A percentile compares a stretch with the other conserved stretches of the same genome.
Conservation (phyloP, 768 basidiomycete genomes). For the Kwoniella heveanensis region DNA sequence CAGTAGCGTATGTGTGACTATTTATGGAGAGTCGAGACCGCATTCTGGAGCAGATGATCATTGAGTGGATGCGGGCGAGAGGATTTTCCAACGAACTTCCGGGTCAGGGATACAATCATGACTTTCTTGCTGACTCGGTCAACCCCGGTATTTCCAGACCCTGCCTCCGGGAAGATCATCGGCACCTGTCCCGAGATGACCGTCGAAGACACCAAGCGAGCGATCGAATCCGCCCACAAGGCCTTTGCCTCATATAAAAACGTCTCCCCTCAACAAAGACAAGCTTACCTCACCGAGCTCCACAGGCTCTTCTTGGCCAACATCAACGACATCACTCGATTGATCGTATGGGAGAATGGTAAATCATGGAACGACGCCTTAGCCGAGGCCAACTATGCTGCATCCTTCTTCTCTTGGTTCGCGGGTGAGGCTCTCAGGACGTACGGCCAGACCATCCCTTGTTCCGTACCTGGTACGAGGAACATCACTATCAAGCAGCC, state of each 20-base stretch:
- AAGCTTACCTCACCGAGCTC: slow-evolving; percentile 79
- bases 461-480: slow-evolving; percentile 67
- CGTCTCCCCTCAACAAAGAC: slow-evolving; percentile 81
- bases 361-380: slow-evolving; percentile 83
- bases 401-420: slow-evolving; percentile 55
- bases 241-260: slow-evolving; percentile 84
- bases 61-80: too few species aligned
- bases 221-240: slow-evolving; percentile 75
- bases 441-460: slow-evolving; percentile 90
- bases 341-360: slow-evolving; percentile 92
- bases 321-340: slow-evolving; percentile 78
- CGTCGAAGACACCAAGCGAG: slow-evolving; percentile 75
- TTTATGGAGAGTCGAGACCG: too few species aligned
- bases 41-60: too few species aligned
- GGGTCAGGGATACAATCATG: too few species aligned
- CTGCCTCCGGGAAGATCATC: slow-evolving; percentile 78
- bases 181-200: slow-evolving; percentile 91
- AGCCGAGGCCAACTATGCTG: slow-evolving; percentile 75
- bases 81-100: too few species aligned
- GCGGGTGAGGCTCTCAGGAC: slow-evolving; percentile 90
- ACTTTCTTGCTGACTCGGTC: too few species aligned
- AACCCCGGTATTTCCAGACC: slow-evolving; percentile 69
- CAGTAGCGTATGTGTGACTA: too few species aligned
- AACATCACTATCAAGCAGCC: slow-evolving; percentile 94
- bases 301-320: slow-evolving; percentile 77